Conservation (phyloP, 768 basidiomycete species). For the Psilocybe sp. region DNA sequence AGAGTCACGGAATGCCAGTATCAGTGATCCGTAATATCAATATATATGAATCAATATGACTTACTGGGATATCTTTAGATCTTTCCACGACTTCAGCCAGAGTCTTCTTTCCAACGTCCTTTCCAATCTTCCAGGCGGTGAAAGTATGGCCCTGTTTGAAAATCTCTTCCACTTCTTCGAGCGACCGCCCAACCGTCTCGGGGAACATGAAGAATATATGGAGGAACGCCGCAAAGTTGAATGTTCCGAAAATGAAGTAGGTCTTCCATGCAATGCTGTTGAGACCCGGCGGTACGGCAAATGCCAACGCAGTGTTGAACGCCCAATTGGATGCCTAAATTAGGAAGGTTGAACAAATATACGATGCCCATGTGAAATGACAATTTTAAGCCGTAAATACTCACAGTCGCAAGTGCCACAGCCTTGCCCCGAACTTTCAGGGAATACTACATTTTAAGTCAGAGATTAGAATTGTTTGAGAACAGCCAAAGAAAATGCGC, state of each 20-base stretch:
- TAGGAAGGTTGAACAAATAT: neutral
- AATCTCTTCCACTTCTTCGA: conserved; percentile 80
- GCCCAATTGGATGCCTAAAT: conserved; percentile 48
- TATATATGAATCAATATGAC: neutral
- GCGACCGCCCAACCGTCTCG: conserved; percentile 68
- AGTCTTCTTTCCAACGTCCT: conserved; percentile 60
- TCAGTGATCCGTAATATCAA: neutral
- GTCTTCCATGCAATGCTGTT: conserved; percentile 67
- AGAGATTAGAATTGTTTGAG: neutral
- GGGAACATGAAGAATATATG: conserved; percentile 81
- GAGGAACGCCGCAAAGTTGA: conserved; percentile 70
- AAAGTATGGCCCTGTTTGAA: conserved; percentile 68
- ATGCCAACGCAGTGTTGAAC: conserved; percentile 75
- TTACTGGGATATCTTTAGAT: conserved; percentile 15
- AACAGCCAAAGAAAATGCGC: conserved; percentile 4
- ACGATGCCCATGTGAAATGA: neutral
- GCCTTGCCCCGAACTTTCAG: conserved; percentile 63
- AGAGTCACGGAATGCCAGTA: neutral
- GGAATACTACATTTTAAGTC: conserved; percentile 37
- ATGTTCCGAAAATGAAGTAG: conserved; percentile 76
- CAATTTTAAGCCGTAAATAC: neutral
- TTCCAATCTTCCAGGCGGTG: conserved; percentile 67
- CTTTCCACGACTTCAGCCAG: conserved; percentile 47
- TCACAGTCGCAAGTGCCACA: conserved; percentile 48
- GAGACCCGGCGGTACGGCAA: conserved; percentile 72